phyloP scores from a whole-genome alignment of 495 filamentous ascomycete species.

The Lasiosphaeris hirsuta region DNA sequence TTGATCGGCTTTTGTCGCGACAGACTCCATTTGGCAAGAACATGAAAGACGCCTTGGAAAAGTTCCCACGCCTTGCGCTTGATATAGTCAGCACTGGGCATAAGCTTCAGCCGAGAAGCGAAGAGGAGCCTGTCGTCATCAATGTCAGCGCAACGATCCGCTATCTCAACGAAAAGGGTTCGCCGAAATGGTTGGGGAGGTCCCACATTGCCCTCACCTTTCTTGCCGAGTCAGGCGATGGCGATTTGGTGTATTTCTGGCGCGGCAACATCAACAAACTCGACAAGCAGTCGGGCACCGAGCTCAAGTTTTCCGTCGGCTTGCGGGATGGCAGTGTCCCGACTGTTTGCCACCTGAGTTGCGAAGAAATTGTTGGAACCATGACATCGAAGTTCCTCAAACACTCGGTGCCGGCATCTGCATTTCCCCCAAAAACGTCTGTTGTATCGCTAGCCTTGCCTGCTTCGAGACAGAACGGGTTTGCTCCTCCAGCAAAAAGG shows the following conservation, averaged over 20 bases:
- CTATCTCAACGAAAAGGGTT: constrained; percentile 66
- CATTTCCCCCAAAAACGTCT: constrained; percentile 41
- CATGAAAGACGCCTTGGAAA: constrained; percentile 57
- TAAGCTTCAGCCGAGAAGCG: constrained; percentile 5
- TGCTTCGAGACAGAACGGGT: no score
- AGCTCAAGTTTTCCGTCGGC: constrained; percentile 58
- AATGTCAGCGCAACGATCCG: constrained; percentile 66
- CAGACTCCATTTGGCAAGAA: constrained; percentile 82
- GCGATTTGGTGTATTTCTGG: constrained; percentile 71
- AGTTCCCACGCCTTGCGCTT: constrained; percentile 74
- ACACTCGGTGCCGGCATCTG: constrained; percentile 54
- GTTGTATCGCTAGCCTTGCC: no score
- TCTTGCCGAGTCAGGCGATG: constrained; percentile 72
- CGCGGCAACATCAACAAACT: constrained; percentile 68
- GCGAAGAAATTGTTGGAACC: constrained; percentile 90
- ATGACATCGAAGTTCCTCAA: constrained; percentile 57
- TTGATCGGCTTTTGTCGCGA: constrained; percentile 73
- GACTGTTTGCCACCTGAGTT: constrained; percentile 73
- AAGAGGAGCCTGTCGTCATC: constrained; percentile 45
- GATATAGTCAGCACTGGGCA: constrained; percentile 30
- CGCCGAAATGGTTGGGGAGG: constrained; percentile 57
- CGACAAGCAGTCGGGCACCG: constrained; percentile 49
- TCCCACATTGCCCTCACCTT: constrained; percentile 64
- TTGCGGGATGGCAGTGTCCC: constrained; percentile 54
- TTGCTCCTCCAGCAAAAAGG: no score